Percentiles rank a stretch among this genome's conserved stretches.
Evolutionary conservation across 2,329 filamentous ascomycete species (phyloP).

Genomic region (Ophioceras dolichostomum): DNA sequence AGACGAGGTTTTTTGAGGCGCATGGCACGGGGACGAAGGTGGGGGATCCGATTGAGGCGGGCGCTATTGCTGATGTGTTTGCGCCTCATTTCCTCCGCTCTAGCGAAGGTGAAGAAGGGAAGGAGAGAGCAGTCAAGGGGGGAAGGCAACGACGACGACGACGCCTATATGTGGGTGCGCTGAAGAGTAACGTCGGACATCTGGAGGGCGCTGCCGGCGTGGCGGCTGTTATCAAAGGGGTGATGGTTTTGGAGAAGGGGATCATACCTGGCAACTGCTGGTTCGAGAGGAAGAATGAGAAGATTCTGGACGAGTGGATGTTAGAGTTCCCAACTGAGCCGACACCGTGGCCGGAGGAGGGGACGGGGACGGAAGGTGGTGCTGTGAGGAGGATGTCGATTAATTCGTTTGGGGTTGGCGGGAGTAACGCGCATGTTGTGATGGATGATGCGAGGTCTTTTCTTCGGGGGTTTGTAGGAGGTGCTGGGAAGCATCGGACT

Average conservation of each 20-base stretch:
- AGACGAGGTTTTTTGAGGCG: constrained; percentile 18
- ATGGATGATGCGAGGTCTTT: constrained; percentile 7
- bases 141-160: too few relatives aligned
- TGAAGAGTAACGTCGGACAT: constrained; percentile 16
- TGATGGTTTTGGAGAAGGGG: constrained; percentile 11
- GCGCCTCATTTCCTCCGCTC: constrained; percentile 1
- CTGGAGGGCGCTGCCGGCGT: constrained; percentile 12
- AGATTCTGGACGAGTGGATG: constrained; percentile 8
- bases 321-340: constrained; percentile 8
- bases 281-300: constrained; percentile 10
- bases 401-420: constrained; percentile 19
- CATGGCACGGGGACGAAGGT: constrained; percentile 26
- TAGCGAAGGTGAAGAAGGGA: too few relatives aligned
- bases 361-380: not conserved
- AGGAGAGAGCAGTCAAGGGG: too few relatives aligned
- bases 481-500: constrained; percentile 5
- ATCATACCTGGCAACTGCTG: constrained; percentile 12
- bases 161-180: constrained; percentile 10
- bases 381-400: constrained; percentile 14
- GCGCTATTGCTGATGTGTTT: constrained; percentile 8
- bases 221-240: constrained; percentile 12
- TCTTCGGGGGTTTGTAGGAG: not conserved
- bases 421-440: constrained; percentile 16
- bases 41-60: constrained; percentile 14
- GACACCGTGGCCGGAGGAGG: constrained; percentile 6